Percentiles rank a stretch among this genome's conserved stretches.
Evolutionary conservation across 1,284 basidiomycete species (phyloP).

Genomic region (Leccinum subrobustum): DNA sequence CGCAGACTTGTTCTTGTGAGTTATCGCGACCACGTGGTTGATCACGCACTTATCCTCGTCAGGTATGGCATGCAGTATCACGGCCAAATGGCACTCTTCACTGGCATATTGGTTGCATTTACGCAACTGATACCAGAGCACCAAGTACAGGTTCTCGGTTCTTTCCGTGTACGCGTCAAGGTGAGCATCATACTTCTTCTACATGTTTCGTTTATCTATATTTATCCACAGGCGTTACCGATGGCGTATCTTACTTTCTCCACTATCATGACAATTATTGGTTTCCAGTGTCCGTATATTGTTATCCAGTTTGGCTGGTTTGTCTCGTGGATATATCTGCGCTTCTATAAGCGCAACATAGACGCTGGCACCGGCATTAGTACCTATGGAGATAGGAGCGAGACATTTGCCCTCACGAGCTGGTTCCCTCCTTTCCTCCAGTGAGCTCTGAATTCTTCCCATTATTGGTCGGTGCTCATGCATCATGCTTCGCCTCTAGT

Average conservation of each 20-base stretch:
- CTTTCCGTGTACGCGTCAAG: slow-evolving; percentile 88
- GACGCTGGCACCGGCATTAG: slow-evolving; percentile 59
- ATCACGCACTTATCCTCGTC: slow-evolving; percentile 11
- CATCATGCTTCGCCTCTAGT: slow-evolving; percentile 25
- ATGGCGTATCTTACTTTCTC: slow-evolving; percentile 94
- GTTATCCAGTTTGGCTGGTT: slow-evolving; percentile 99
- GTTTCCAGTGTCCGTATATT: slow-evolving; percentile 93
- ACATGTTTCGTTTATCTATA: slow-evolving; percentile 5
- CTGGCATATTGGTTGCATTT: slow-evolving; percentile 90
- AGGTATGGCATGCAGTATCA: slow-evolving; percentile 90
- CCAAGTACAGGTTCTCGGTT: slow-evolving; percentile 89
- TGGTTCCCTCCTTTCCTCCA: slow-evolving; percentile 97
- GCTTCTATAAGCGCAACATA: slow-evolving; percentile 90
- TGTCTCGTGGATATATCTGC: slow-evolving; percentile 90
- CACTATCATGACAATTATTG: slow-evolving; percentile 83
- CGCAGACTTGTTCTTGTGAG: slow-evolving; percentile 74
- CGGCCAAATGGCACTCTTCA: slow-evolving; percentile 91
- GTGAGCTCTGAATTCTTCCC: slow-evolving; percentile 47
- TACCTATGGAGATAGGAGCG: slow-evolving; percentile 87
- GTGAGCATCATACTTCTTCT: slow-evolving; percentile 40
- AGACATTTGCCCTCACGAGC: slow-evolving; percentile 92
- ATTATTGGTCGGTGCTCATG: slow-evolving; percentile 44
- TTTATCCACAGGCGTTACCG: slow-evolving; percentile 69
- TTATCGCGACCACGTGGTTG: slow-evolving; percentile 19
- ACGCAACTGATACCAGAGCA: slow-evolving; percentile 98